Base-by-base conservation (phyloP, 345 rosid species). In the Aurinia saxatilis region DNA sequence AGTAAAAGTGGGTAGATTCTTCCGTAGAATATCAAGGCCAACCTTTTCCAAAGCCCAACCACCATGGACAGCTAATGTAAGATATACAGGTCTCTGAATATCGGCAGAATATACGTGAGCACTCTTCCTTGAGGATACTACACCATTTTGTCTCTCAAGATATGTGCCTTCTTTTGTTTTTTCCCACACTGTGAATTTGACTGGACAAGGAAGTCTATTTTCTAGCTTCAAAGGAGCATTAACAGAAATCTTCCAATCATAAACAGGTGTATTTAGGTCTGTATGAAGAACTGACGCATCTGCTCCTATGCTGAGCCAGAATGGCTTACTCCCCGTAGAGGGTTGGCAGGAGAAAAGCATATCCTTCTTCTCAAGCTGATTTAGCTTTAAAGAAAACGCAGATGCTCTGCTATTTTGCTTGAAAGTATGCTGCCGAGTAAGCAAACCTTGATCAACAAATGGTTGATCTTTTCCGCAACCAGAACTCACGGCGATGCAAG, bases 31-130 rank as follows among this genome's bases (percentile, higher is more conserved):
- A 71, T 58, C 13, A 42, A 50, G n/a, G 55, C 56, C 42, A 68
- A 93, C 99, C 97, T 84, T 90, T 78, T 93, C 97, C 75, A 86
- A 67, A 70, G 78, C 78, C 99, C 99, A 93, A 62, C 87, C 96
- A 67, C 95, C 99, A 63, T 85, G 86, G 67, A 83, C 80, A 72
- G 75, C 69, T 73, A 93, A 57, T 25, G 90, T 79, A 67, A 93
- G 85, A 72, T 87, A 90, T 35, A 93, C 53, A 51, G 91, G 88
- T 68, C 80, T 90, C 61, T 75, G 83, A 68, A 84, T 57, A 72
- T 90, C 95, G 36, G 83, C 95, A 59, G 87, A 78, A 64, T 84
- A 90, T 67, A 87, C 70, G 63, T 78, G 83, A 31, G 77, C 87
- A 69, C 76, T 73, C 67, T 73, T 71, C 45, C 87, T 83, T 6